Evolutionary conservation across 2,329 filamentous ascomycete species (phyloP).

Genomic region (Penicillium sp.): DNA sequence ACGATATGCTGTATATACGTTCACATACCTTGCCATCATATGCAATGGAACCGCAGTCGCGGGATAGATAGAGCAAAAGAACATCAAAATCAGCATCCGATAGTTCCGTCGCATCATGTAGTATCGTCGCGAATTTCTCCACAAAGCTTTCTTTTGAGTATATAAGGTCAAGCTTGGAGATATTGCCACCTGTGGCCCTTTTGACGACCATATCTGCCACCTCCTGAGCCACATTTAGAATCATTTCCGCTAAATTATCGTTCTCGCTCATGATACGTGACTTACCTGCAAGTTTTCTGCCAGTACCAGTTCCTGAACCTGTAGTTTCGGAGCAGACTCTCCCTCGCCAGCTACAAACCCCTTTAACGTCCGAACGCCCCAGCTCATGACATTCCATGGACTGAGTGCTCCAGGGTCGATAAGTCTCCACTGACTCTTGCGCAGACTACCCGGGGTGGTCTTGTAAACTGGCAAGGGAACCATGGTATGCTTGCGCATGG

Average conservation of each 20-base stretch:
- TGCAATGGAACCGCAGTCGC: slow-evolving; percentile 59
- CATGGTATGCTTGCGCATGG: slow-evolving; percentile 65
- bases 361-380: slow-evolving; percentile 70
- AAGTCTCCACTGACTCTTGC: slow-evolving; percentile 63
- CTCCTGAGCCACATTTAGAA: slow-evolving; percentile 33
- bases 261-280: too few relatives aligned
- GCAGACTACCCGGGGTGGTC: slow-evolving; percentile 65
- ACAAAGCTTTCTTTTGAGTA: slow-evolving; percentile 66
- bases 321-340: slow-evolving; percentile 35
- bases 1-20: slow-evolving; percentile 6
- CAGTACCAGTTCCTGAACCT: slow-evolving; percentile 46
- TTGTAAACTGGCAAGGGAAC: slow-evolving; percentile 70
- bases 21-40: slow-evolving; percentile 48
- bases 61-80: slow-evolving; percentile 65
- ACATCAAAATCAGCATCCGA: slow-evolving; percentile 66
- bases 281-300: slow-evolving; percentile 58
- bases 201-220: slow-evolving; percentile 56
- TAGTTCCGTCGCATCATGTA: slow-evolving; percentile 52
- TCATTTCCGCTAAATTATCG: neutral
- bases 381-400: slow-evolving; percentile 68
- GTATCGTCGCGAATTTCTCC: slow-evolving; percentile 53
- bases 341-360: slow-evolving; percentile 50
- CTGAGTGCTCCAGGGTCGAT: slow-evolving; percentile 47
- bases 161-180: slow-evolving; percentile 60
- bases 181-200: slow-evolving; percentile 42